These are phyloP conservation scores for Picea abies DNA, from an alignment of 83 land plant species.

Conservation along the genomic window DNA sequence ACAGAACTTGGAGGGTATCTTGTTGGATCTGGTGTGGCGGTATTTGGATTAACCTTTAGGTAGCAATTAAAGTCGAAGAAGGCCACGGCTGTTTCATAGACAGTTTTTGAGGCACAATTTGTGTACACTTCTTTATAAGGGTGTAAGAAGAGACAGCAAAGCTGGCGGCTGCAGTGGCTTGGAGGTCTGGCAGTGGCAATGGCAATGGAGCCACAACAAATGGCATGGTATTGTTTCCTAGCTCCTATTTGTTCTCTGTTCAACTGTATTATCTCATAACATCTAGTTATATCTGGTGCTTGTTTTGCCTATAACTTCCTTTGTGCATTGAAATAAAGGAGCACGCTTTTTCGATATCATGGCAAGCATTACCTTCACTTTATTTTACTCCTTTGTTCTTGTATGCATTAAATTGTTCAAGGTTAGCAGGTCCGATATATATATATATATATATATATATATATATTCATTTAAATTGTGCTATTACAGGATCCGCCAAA, in stretches of 20 bases:
- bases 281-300: constrained; percentile 1
- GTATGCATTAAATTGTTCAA: no score
- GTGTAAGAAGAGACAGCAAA: constrained; percentile 18
- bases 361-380: not conserved
- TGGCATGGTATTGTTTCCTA: constrained; percentile 40
- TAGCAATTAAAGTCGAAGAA: not conserved
- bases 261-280: not conserved
- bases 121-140: not conserved
- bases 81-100: not conserved
- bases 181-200: constrained; percentile 49
- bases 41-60: constrained; percentile 8
- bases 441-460: no score
- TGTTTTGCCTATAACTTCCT: not conserved
- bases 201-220: constrained; percentile 43
- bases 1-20: not conserved
- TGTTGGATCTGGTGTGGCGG: not conserved
- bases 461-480: no score
- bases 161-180: constrained; percentile 56
- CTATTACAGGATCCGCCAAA: not conserved
- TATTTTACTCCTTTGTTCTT: not conserved
- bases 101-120: no score
- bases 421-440: not conserved
- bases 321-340: not conserved
- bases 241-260: not conserved
- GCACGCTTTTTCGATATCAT: not conserved